These are phyloP conservation scores for Phytophthora pseudosyringae DNA, from an alignment of 352 stramenopile species.

Conservation along the genomic window DNA sequence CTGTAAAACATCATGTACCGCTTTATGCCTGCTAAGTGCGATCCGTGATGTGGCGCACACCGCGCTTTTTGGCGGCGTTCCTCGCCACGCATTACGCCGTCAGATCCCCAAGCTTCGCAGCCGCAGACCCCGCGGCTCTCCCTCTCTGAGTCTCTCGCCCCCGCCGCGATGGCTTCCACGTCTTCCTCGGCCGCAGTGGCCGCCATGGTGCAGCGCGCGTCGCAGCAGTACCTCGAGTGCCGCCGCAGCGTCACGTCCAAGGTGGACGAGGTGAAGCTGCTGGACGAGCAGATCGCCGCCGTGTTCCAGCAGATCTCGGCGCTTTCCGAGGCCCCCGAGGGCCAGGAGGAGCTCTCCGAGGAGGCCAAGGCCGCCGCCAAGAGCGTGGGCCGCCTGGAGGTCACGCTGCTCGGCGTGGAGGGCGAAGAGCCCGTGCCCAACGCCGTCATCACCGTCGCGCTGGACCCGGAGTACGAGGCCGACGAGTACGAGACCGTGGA, in stretches of 20 bases:
- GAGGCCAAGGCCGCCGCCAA: slow-evolving; percentile 49
- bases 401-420: slow-evolving; percentile 62
- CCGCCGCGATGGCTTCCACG: slow-evolving; percentile 49
- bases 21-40: neutral
- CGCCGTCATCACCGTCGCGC: slow-evolving; percentile 64
- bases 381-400: slow-evolving; percentile 76
- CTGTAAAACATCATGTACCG: neutral
- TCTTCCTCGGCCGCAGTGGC: slow-evolving; percentile 57
- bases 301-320: slow-evolving; percentile 76
- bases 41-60: slow-evolving; percentile 11
- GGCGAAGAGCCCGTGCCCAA: slow-evolving; percentile 61
- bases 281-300: slow-evolving; percentile 76
- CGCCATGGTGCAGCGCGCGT: slow-evolving; percentile 78
- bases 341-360: slow-evolving; percentile 34
- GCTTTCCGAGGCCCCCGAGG: slow-evolving; percentile 48
- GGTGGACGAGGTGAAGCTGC: slow-evolving; percentile 76
- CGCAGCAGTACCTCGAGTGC: slow-evolving; percentile 84
- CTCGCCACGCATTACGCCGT: slow-evolving; percentile 32
- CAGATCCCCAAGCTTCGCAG: slow-evolving; percentile 20
- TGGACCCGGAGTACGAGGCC: slow-evolving; percentile 82
- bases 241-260: slow-evolving; percentile 80
- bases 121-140: slow-evolving; percentile 20
- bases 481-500: slow-evolving; percentile 64
- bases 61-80: slow-evolving; percentile 6
- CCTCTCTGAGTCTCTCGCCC: slow-evolving; percentile 13